These are phyloP conservation scores for Beverwykella pulmonaria DNA, from an alignment of 495 filamentous ascomycete species.

Conservation along the genomic window DNA sequence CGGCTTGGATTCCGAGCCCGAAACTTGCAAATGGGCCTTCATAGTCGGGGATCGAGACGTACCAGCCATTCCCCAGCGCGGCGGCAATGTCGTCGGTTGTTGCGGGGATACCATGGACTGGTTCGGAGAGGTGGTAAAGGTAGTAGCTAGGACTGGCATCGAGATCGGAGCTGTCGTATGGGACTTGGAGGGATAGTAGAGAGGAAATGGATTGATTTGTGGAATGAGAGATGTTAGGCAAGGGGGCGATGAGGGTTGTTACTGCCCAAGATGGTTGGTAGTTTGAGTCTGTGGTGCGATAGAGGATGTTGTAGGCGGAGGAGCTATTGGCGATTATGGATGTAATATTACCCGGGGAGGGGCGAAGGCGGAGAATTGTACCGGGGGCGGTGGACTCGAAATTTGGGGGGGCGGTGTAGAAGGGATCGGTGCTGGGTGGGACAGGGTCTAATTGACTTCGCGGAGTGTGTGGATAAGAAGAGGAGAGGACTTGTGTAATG, in stretches of 20 bases:
- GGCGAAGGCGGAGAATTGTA: constrained; percentile 51
- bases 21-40: constrained; percentile 52
- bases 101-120: constrained; percentile 37
- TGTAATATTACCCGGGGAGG: constrained; percentile 50
- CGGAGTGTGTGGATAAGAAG: background rate
- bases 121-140: constrained; percentile 41
- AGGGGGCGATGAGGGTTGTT: constrained; percentile 54
- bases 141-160: constrained; percentile 44
- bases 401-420: constrained; percentile 50
- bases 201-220: constrained; percentile 3
- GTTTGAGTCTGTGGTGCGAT: constrained; percentile 52
- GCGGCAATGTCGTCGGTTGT: background rate
- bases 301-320: constrained; percentile 55
- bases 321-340: constrained; percentile 27
- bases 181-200: constrained; percentile 53
- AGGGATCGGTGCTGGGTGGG: constrained; percentile 52
- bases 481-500: too few relatives aligned
- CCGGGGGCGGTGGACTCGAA: constrained; percentile 50
- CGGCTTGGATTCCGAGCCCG: constrained; percentile 46
- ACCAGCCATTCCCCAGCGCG: constrained; percentile 47
- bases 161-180: constrained; percentile 48
- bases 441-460: background rate
- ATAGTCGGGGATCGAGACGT: constrained; percentile 54
- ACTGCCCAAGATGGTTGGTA: constrained; percentile 53
- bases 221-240: constrained; percentile 8